Conservation (phyloP, 2,329 filamentous ascomycete species). For the Fonsecaea nubica region DNA sequence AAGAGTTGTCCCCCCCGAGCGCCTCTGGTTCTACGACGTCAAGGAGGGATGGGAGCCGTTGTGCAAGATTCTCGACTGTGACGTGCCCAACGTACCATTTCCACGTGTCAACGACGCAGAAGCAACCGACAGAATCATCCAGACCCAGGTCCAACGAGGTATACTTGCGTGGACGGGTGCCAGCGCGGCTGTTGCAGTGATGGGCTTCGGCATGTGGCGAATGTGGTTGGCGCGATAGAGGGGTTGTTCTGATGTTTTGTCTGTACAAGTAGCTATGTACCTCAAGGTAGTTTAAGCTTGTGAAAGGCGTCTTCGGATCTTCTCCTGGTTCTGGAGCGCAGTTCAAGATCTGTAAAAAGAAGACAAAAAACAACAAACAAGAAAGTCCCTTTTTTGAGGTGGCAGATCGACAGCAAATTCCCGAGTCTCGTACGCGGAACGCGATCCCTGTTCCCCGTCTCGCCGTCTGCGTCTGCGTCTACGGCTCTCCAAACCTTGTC, state of each 20-base stretch:
- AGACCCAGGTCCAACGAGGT: conserved; percentile 16
- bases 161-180: conserved; percentile 6
- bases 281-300: not conserved
- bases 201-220: not conserved
- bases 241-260: not conserved
- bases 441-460: conserved; percentile 1
- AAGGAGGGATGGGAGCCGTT: conserved; percentile 18
- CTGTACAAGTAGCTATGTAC: not conserved
- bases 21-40: conserved; percentile 15
- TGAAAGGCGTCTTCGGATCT: not conserved
- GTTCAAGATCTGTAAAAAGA: not conserved
- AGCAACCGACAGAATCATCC: conserved; percentile 11
- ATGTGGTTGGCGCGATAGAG: not conserved
- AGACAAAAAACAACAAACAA: not conserved
- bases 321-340: not conserved
- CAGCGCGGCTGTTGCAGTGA: not conserved
- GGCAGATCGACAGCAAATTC: not conserved
- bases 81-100: conserved; percentile 14
- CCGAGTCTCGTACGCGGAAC: conserved; percentile 2
- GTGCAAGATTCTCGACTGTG: conserved; percentile 15
- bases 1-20: conserved; percentile 6
- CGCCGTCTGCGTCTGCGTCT: too few species aligned
- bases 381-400: not conserved
- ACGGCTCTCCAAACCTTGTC: not conserved
- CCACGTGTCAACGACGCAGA: conserved; percentile 16